These are phyloP conservation scores for Sphaerobolus stellatus DNA, from an alignment of 1,284 basidiomycete species.

Conservation along the genomic window DNA sequence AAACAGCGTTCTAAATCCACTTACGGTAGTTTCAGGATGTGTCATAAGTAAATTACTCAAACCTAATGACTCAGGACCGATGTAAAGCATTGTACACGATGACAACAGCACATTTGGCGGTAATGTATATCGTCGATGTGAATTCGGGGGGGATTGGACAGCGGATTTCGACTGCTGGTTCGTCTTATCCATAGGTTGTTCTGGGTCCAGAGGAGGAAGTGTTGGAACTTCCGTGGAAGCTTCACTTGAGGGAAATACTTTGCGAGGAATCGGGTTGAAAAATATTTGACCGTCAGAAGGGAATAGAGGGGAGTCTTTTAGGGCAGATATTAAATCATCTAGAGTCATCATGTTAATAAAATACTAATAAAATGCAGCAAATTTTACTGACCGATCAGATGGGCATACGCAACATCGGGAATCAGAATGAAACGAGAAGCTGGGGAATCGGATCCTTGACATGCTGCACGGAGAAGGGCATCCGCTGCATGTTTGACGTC, in stretches of 20 bases:
- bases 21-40: slow-evolving; percentile 50
- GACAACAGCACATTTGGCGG: slow-evolving; percentile 2
- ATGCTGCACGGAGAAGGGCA: slow-evolving; percentile 41
- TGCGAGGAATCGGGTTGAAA: slow-evolving; percentile 15
- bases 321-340: slow-evolving; percentile 23
- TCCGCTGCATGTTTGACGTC: slow-evolving; percentile 52
- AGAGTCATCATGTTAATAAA: slow-evolving; percentile 15
- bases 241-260: slow-evolving; percentile 22
- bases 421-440: slow-evolving; percentile 49
- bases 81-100: slow-evolving; percentile 63
- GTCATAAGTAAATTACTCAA: slow-evolving; percentile 89
- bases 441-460: slow-evolving; percentile 12
- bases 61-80: slow-evolving; percentile 81
- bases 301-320: slow-evolving; percentile 16
- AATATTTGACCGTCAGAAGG: slow-evolving; percentile 18
- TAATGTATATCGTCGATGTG: slow-evolving; percentile 10
- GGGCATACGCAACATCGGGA: slow-evolving; percentile 83
- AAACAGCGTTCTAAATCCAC: slow-evolving; percentile 12
- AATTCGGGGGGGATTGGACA: neutral
- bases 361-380: neutral
- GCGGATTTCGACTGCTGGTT: neutral
- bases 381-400: slow-evolving; percentile 53
- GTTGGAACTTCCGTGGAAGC: slow-evolving; percentile 15
- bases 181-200: neutral
- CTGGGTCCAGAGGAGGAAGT: neutral